A percentile compares a stretch with the other conserved stretches of the same genome.
phyloP scores from a whole-genome alignment of 1,284 basidiomycete genomes.

The Tausonia pullulans region DNA sequence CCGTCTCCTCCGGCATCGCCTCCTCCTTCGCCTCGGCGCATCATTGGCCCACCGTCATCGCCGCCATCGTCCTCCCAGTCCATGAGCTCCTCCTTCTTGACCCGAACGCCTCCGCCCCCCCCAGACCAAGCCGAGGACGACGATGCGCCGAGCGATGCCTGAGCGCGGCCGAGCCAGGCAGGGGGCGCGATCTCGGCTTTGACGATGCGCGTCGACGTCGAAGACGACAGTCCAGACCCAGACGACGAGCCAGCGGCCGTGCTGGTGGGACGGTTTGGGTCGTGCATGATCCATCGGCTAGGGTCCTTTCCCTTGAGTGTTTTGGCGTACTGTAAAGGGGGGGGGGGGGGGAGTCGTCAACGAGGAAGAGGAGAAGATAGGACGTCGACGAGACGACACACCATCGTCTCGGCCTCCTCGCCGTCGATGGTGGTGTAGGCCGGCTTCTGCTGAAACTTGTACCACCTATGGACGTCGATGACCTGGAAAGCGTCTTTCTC shows the following conservation, averaged over 20 bases:
- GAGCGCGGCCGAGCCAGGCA: not conserved
- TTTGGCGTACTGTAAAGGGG: constrained; percentile 4
- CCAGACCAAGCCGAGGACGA: not conserved
- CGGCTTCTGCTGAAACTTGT: constrained; percentile 75
- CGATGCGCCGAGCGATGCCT: not conserved
- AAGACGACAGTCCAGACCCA: not conserved
- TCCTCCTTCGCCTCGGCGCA: not conserved
- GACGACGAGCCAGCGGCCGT: not conserved
- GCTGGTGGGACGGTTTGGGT: constrained; percentile 1
- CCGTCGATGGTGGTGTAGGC: constrained; percentile 55
- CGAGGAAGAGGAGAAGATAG: not conserved
- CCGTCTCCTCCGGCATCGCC: constrained; percentile 57
- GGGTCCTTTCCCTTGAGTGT: constrained; percentile 53
- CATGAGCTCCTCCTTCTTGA: not conserved
- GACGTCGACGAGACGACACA: constrained; percentile 31
- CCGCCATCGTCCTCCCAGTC: constrained; percentile 9
- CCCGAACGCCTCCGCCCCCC: not conserved
- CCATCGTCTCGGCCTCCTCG: constrained; percentile 62
- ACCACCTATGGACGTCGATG: constrained; percentile 73
- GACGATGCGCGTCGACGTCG: not conserved
- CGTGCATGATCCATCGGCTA: constrained; percentile 50
- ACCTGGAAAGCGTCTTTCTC: constrained; percentile 55
- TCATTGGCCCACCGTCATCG: constrained; percentile 17
- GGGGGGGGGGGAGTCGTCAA: not conserved
- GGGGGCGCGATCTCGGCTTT: not conserved